phyloP scores from a whole-genome alignment of 768 basidiomycete species.

The Tricholoma furcatifolium region DNA sequence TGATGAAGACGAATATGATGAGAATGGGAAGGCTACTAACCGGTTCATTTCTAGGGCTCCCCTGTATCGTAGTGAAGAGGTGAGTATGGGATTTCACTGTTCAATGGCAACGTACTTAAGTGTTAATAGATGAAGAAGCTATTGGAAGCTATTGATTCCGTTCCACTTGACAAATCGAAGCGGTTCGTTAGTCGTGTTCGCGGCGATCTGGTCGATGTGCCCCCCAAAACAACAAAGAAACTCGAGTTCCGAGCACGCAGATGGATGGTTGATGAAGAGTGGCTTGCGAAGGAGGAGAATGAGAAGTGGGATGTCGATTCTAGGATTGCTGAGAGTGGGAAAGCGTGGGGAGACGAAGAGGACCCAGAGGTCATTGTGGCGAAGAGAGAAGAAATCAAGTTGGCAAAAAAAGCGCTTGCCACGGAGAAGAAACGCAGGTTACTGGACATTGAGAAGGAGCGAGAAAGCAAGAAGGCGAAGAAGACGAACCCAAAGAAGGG shows the following conservation, averaged over 20 bases:
- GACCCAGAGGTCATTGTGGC: not conserved
- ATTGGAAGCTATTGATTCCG: slow-evolving; percentile 10
- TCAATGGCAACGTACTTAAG: not conserved
- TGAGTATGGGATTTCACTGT: not conserved
- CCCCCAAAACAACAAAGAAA: slow-evolving; percentile 10
- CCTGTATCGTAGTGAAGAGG: not conserved
- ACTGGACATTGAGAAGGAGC: not conserved
- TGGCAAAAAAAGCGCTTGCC: not conserved
- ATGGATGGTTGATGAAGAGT: slow-evolving; percentile 24
- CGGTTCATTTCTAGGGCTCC: not conserved
- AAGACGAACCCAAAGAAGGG: not conserved
- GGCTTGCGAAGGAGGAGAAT: slow-evolving; percentile 15
- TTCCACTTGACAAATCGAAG: not conserved
- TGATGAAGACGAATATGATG: slow-evolving; percentile 16
- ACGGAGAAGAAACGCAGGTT: not conserved
- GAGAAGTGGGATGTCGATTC: slow-evolving; percentile 5
- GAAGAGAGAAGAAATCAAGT: not conserved
- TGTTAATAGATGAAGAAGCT: slow-evolving; percentile 8
- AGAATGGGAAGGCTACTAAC: not conserved
- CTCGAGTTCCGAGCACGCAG: slow-evolving; percentile 10
- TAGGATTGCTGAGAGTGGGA: slow-evolving; percentile 15
- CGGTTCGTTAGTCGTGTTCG: not conserved
- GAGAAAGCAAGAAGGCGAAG: not conserved
- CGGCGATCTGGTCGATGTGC: slow-evolving; percentile 1
- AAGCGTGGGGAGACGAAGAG: not conserved